Evolutionary conservation across 108 stramenopile species (phyloP).

Genomic region (Pseudonitzschia multistriata): DNA sequence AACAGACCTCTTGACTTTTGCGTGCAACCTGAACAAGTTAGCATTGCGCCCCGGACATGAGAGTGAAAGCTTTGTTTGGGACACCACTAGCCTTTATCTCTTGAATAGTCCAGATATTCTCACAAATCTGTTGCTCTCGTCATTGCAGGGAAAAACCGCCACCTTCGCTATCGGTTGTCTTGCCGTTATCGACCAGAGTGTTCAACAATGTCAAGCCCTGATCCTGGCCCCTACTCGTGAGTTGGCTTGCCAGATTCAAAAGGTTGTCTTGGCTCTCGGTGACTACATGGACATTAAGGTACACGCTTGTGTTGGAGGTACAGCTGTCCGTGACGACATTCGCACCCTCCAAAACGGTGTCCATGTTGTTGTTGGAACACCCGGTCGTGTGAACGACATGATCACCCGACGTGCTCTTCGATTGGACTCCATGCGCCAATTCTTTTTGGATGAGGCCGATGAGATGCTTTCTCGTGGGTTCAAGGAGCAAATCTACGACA

Average conservation of each 20-base stretch:
- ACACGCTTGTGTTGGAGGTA: conserved; percentile 99
- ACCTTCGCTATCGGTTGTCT: conserved; percentile 98
- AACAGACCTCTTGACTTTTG: conserved; percentile 64
- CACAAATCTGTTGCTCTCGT: conserved; percentile 1
- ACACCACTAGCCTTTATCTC: no score
- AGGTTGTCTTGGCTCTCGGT: conserved; percentile 97
- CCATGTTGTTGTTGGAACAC: conserved; percentile 98
- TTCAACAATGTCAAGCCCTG: conserved; percentile 94
- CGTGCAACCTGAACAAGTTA: background rate
- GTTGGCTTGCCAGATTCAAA: conserved; percentile 99
- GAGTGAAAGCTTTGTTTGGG: no score
- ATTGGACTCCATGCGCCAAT: conserved; percentile 90
- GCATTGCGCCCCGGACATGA: background rate
- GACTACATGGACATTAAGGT: conserved; percentile 98
- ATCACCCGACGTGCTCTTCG: conserved; percentile 97
- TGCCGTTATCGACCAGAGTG: conserved; percentile 89
- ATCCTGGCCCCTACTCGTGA: conserved; percentile 99
- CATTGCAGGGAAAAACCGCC: conserved; percentile 96
- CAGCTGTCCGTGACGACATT: conserved; percentile 99
- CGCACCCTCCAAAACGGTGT: conserved; percentile 97
- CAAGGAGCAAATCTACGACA: conserved; percentile 99
- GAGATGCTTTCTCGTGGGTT: conserved; percentile 99
- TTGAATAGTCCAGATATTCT: background rate
- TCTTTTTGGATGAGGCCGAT: conserved; percentile 99
- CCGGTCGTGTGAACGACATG: conserved; percentile 99